Percentiles rank a stretch among this genome's conserved stretches.
Evolutionary conservation across 2,329 filamentous ascomycete species (phyloP).

Genomic region (Calonectria hawksworthii): DNA sequence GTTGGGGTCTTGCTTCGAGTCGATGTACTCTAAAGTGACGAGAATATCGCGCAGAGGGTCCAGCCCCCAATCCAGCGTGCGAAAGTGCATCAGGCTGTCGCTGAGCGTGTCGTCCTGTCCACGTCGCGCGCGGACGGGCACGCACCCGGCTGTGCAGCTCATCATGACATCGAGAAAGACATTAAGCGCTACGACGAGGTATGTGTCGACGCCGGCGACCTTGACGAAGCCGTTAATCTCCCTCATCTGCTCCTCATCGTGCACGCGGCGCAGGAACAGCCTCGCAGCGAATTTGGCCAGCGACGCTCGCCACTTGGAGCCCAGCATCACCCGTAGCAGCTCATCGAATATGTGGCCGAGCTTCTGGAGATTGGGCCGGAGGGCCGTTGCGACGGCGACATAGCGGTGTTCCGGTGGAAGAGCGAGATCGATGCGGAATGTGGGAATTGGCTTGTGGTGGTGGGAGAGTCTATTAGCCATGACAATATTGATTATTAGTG

Average conservation of each 20-base stretch:
- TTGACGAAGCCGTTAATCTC: conserved; percentile 69
- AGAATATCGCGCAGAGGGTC: conserved; percentile 28
- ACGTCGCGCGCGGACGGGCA: conserved; percentile 9
- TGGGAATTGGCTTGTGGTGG: background rate
- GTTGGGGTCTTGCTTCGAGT: conserved; percentile 42
- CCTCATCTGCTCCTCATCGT: conserved; percentile 67
- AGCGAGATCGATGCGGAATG: background rate
- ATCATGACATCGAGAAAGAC: conserved; percentile 72
- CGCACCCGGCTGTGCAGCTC: conserved; percentile 72
- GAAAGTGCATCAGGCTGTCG: conserved; percentile 62
- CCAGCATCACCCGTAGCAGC: conserved; percentile 30
- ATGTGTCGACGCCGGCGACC: conserved; percentile 62
- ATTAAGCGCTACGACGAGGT: conserved; percentile 70
- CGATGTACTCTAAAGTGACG: conserved; percentile 27
- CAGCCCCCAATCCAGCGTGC: conserved; percentile 50
- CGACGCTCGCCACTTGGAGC: conserved; percentile 24
- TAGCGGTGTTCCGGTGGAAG: conserved; percentile 14
- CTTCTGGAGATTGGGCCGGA: conserved; percentile 19
- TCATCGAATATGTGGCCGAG: conserved; percentile 32
- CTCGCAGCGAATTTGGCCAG: conserved; percentile 56
- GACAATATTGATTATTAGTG: background rate
- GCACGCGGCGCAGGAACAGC: conserved; percentile 62
- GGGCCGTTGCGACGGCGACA: conserved; percentile 20
- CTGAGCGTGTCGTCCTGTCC: conserved; percentile 19
- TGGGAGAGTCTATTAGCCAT: background rate